Conservation (phyloP, 306 rosid species). For the Cicer judaicum region DNA sequence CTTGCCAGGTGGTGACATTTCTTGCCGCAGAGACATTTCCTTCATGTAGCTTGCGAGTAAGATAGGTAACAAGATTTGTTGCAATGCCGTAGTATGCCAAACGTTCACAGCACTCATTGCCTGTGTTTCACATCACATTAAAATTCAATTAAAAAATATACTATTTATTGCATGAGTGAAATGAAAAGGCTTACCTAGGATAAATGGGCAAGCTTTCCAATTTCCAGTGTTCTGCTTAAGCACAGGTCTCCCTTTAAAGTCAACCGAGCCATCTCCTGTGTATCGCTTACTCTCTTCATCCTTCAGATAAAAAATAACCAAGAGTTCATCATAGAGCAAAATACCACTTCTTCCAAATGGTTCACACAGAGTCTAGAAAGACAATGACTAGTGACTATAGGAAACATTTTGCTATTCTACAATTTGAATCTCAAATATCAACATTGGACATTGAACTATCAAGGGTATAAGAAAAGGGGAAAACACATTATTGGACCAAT, state of each 20-base stretch:
- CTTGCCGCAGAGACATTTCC: conserved; percentile 93
- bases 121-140: conserved; percentile 51
- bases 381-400: not conserved
- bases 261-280: conserved; percentile 78
- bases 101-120: conserved; percentile 91
- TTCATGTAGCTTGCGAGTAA: conserved; percentile 78
- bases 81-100: conserved; percentile 96
- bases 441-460: conserved; percentile 5
- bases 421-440: conserved; percentile 21
- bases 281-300: conserved; percentile 49
- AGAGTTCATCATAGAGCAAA: not conserved
- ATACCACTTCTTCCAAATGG: not conserved
- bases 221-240: conserved; percentile 63
- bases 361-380: not conserved
- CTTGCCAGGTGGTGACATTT: conserved; percentile 96
- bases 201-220: conserved; percentile 83
- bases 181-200: conserved; percentile 58
- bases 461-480: not conserved
- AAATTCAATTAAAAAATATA: not conserved
- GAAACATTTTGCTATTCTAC: conserved; percentile 8
- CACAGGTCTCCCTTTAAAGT: conserved; percentile 70
- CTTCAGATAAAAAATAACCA: conserved; percentile 48
- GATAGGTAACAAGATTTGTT: conserved; percentile 92
- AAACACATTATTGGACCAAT: not conserved
- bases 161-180: not conserved